A percentile compares a stretch with the other conserved stretches of the same genome.
Evolutionary conservation across 345 rosid species (phyloP).

Genomic region (Carallia brachiata): DNA sequence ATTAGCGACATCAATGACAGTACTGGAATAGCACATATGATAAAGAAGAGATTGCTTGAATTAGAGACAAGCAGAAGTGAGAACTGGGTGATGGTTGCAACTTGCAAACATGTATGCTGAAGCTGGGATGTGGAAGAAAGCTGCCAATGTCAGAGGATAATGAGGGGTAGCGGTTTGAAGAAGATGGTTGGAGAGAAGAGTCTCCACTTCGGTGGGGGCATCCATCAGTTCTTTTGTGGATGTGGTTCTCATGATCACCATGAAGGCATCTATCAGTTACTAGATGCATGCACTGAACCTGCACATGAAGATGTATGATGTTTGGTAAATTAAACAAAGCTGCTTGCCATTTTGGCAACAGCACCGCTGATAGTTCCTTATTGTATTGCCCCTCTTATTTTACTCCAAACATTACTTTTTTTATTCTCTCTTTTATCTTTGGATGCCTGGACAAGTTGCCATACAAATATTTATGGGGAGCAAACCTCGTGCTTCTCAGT

Average conservation of each 20-base stretch:
- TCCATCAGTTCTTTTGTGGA: conserved; percentile 65
- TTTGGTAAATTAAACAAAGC: neutral
- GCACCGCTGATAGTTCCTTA: neutral
- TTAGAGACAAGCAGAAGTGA: conserved; percentile 77
- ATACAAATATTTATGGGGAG: no score
- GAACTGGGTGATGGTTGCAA: conserved; percentile 49
- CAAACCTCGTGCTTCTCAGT: no score
- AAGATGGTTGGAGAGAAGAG: conserved; percentile 67
- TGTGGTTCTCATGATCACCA: conserved; percentile 36
- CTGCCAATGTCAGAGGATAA: conserved; percentile 44
- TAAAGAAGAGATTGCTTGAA: conserved; percentile 55
- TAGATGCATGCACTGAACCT: conserved; percentile 43
- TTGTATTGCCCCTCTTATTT: neutral
- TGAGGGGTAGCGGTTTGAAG: conserved; percentile 57
- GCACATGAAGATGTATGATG: conserved; percentile 38
- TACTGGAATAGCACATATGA: conserved; percentile 46
- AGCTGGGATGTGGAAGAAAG: conserved; percentile 50
- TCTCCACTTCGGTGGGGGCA: conserved; percentile 49
- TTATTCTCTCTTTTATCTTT: neutral
- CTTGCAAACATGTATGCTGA: conserved; percentile 73
- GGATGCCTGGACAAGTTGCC: no score
- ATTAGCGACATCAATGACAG: conserved; percentile 41
- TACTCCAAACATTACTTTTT: neutral
- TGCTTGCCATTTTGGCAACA: neutral
- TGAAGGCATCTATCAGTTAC: conserved; percentile 34